These are phyloP conservation scores for Sugiyamaella novakii DNA, from an alignment of 1,139 yeast species.

Conservation along the genomic window DNA sequence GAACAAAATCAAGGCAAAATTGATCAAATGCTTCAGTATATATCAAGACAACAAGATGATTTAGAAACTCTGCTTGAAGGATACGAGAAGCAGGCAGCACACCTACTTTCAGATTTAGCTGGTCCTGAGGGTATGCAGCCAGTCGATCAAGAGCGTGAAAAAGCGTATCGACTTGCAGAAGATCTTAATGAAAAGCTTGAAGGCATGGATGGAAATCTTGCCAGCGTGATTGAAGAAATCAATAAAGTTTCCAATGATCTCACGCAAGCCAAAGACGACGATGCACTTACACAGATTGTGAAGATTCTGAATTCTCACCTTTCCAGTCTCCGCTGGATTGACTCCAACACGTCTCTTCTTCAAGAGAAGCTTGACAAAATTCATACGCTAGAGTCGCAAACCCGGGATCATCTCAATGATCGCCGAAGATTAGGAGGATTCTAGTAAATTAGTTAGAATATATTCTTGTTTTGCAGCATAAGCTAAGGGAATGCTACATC, in stretches of 20 bases:
- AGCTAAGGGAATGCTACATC: too few species aligned
- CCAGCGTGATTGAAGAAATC: slow-evolving; percentile 78
- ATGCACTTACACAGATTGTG: slow-evolving; percentile 62
- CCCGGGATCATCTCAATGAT: slow-evolving; percentile 13
- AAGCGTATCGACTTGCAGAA: slow-evolving; percentile 88
- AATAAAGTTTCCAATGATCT: slow-evolving; percentile 84
- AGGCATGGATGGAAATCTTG: slow-evolving; percentile 69
- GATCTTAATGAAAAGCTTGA: slow-evolving; percentile 80
- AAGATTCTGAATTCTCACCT: slow-evolving; percentile 84
- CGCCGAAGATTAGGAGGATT: slow-evolving; percentile 5
- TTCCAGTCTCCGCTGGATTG: slow-evolving; percentile 87
- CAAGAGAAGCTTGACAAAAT: slow-evolving; percentile 52
- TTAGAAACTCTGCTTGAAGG: slow-evolving; percentile 78
- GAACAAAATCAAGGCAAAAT: slow-evolving; percentile 83
- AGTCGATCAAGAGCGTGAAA: slow-evolving; percentile 82
- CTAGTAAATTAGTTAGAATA: slow-evolving; percentile 1
- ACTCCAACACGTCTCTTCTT: slow-evolving; percentile 66
- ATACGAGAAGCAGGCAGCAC: slow-evolving; percentile 83
- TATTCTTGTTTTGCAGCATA: background rate
- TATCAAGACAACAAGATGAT: slow-evolving; percentile 91
- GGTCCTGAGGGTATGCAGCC: slow-evolving; percentile 47
- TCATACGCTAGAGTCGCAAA: slow-evolving; percentile 12
- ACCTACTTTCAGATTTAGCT: slow-evolving; percentile 38
- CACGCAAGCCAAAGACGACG: slow-evolving; percentile 61
- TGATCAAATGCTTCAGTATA: slow-evolving; percentile 83